Evolutionary conservation across 208 protist genomes (phyloP).

Genomic region (Crithidia bombi): DNA sequence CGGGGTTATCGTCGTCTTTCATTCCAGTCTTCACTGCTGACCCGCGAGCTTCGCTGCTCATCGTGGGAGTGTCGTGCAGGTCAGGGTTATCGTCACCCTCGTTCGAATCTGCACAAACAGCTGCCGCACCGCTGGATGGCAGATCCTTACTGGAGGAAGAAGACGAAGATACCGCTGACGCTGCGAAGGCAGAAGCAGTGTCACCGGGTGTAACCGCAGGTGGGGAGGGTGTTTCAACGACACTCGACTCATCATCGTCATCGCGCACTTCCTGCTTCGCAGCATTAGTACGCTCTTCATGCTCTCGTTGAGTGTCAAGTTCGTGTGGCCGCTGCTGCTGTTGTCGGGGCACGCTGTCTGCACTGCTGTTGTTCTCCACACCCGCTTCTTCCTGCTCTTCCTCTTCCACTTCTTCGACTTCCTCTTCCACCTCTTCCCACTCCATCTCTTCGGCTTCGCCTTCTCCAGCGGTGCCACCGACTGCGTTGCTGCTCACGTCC

Average conservation of each 20-base stretch:
- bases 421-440: constrained; percentile 29
- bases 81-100: too few species aligned
- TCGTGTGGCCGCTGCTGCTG: not conserved
- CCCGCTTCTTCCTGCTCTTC: constrained; percentile 6
- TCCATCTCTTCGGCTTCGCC: constrained; percentile 33
- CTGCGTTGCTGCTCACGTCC: not conserved
- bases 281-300: not conserved
- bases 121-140: too few species aligned
- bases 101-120: too few species aligned
- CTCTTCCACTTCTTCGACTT: constrained; percentile 19
- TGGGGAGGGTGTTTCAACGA: not conserved
- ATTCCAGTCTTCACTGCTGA: too few species aligned
- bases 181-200: not conserved
- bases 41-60: too few species aligned
- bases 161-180: not conserved
- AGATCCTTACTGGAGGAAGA: not conserved
- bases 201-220: not conserved
- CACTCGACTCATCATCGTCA: not conserved
- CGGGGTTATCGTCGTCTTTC: too few species aligned
- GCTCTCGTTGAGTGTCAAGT: not conserved
- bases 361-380: not conserved
- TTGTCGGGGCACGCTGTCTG: not conserved
- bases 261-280: not conserved
- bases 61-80: too few species aligned
- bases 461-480: not conserved